These are phyloP conservation scores for Andrographis paniculata DNA, from an alignment of 305 asterid genomes.

Conservation along the genomic window DNA sequence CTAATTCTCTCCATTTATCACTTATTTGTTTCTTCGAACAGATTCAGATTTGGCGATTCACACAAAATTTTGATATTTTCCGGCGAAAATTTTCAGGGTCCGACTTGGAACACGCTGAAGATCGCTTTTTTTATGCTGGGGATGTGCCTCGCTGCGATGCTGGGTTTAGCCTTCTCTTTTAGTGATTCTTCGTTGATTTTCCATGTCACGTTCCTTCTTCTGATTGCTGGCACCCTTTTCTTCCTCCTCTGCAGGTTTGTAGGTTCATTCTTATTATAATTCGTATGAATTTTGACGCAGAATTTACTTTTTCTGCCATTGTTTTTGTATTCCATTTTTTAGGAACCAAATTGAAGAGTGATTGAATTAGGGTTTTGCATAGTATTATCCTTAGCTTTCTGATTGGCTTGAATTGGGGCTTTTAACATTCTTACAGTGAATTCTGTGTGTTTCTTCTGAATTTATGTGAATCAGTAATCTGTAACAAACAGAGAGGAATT, in stretches of 20 bases:
- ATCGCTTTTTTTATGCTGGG: constrained; percentile 71
- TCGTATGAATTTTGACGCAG: neutral
- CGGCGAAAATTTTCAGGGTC: constrained; percentile 33
- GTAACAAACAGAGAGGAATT: too few species aligned
- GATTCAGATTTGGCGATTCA: too few species aligned
- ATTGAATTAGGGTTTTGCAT: neutral
- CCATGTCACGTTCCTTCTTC: constrained; percentile 68
- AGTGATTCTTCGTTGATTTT: constrained; percentile 62
- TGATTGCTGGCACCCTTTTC: constrained; percentile 66
- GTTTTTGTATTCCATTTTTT: neutral
- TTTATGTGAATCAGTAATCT: constrained; percentile 2
- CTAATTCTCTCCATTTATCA: constrained; percentile 3
- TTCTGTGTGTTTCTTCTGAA: neutral
- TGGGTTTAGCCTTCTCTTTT: constrained; percentile 73
- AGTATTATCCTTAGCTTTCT: neutral
- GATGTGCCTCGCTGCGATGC: constrained; percentile 62
- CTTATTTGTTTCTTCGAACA: neutral
- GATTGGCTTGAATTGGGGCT: neutral
- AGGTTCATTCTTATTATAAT: neutral
- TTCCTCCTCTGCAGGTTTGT: constrained; percentile 62
- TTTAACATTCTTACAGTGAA: neutral
- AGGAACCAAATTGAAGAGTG: neutral
- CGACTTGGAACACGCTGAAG: constrained; percentile 89
- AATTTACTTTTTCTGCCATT: neutral
- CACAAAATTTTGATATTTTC: constrained; percentile 16